These are phyloP conservation scores for Corymbia maculata DNA, from an alignment of 345 rosid genomes.

Conservation along the genomic window DNA sequence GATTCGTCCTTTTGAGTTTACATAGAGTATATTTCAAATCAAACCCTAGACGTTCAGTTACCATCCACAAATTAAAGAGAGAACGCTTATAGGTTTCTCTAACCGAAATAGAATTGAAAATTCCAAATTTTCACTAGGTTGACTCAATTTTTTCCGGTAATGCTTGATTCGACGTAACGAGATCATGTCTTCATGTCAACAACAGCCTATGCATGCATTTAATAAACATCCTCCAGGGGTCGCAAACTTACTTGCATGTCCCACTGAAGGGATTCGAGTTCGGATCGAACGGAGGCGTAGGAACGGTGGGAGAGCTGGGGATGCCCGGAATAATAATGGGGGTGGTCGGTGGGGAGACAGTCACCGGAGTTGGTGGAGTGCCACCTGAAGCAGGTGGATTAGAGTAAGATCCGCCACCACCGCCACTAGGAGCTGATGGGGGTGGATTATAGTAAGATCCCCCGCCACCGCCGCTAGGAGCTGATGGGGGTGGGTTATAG, in stretches of 20 bases:
- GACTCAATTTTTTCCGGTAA: background rate
- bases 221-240: background rate
- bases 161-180: background rate
- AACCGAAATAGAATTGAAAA: background rate
- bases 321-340: conserved; percentile 2
- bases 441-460: conserved; percentile 7
- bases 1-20: background rate
- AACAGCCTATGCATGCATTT: background rate
- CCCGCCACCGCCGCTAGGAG: conserved; percentile 43
- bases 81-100: background rate
- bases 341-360: conserved; percentile 27
- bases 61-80: background rate
- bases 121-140: background rate
- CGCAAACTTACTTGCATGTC: conserved; percentile 74
- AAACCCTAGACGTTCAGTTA: background rate
- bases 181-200: background rate
- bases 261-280: conserved; percentile 38
- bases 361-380: conserved; percentile 40
- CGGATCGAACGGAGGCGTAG: conserved; percentile 45
- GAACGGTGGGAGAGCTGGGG: conserved; percentile 49
- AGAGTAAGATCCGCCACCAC: conserved; percentile 32
- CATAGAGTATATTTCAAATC: background rate
- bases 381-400: conserved; percentile 26
- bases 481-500: conserved; percentile 12
- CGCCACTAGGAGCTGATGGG: conserved; percentile 30